Evolutionary conservation across 2,329 filamentous ascomycete species (phyloP).

Genomic region (Exophiala xenobiotica): DNA sequence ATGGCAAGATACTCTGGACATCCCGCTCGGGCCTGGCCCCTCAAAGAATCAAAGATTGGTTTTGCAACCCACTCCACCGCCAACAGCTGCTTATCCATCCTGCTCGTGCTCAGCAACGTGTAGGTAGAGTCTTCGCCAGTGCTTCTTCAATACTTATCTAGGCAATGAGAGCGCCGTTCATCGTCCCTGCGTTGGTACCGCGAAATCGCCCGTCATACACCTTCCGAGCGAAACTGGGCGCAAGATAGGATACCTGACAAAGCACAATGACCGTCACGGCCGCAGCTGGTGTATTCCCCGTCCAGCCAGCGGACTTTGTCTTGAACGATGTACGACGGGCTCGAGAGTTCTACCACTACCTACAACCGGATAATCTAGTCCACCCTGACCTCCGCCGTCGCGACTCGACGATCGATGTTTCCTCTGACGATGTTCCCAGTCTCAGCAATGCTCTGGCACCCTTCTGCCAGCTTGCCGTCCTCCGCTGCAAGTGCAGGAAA

Average conservation of each 20-base stretch:
- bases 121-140: neutral
- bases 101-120: neutral
- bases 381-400: slow-evolving; percentile 18
- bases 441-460: slow-evolving; percentile 16
- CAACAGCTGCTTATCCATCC: neutral
- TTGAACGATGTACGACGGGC: slow-evolving; percentile 33
- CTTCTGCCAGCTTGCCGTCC: slow-evolving; percentile 15
- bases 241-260: neutral
- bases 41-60: neutral
- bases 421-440: slow-evolving; percentile 10
- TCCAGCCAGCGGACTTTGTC: neutral
- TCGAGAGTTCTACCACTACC: slow-evolving; percentile 43
- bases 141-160: neutral
- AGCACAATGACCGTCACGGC: neutral
- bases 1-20: neutral
- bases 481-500: slow-evolving; percentile 34
- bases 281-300: neutral
- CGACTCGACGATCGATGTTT: slow-evolving; percentile 5
- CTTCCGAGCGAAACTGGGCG: neutral
- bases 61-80: neutral
- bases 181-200: neutral
- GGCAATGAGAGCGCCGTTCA: neutral
- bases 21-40: neutral
- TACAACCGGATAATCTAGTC: slow-evolving; percentile 35
- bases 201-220: neutral